phyloP scores from a whole-genome alignment of 805 yeast species.

The Yueomyces sinensis region DNA sequence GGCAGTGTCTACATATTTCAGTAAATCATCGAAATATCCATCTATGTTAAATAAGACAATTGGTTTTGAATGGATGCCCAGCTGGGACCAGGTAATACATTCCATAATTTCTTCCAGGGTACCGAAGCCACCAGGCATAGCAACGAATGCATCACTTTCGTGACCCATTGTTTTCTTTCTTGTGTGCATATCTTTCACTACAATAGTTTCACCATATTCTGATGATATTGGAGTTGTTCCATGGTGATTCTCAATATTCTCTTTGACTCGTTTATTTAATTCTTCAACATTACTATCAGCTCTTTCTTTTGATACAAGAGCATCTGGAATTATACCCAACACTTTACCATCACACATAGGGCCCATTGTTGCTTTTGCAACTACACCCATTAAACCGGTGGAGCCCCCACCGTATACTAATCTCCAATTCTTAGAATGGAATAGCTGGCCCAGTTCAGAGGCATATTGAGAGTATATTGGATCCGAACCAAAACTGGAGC shows the following conservation, averaged over 20 bases:
- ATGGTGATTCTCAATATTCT: conserved; percentile 45
- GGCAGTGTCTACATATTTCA: conserved; percentile 47
- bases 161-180: conserved; percentile 77
- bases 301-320: conserved; percentile 63
- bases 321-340: conserved; percentile 79
- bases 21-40: conserved; percentile 66
- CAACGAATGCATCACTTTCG: conserved; percentile 77
- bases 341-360: conserved; percentile 41
- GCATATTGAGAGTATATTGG: conserved; percentile 40
- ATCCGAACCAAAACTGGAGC: conserved; percentile 60
- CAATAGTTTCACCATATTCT: conserved; percentile 61
- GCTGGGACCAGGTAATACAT: conserved; percentile 81
- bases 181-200: conserved; percentile 83
- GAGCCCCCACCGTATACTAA: conserved; percentile 87
- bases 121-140: conserved; percentile 88
- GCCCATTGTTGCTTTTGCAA: conserved; percentile 49
- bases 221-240: conserved; percentile 47
- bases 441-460: conserved; percentile 39
- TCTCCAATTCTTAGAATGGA: conserved; percentile 54
- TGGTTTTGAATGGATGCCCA: conserved; percentile 76
- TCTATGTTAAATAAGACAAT: conserved; percentile 63
- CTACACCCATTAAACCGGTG: conserved; percentile 69
- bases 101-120: conserved; percentile 84
- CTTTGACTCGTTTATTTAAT: conserved; percentile 35
- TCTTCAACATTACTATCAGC: conserved; percentile 13